These are phyloP conservation scores for Hypoxylon subgilvum DNA, from an alignment of 495 filamentous ascomycete species.

Conservation along the genomic window DNA sequence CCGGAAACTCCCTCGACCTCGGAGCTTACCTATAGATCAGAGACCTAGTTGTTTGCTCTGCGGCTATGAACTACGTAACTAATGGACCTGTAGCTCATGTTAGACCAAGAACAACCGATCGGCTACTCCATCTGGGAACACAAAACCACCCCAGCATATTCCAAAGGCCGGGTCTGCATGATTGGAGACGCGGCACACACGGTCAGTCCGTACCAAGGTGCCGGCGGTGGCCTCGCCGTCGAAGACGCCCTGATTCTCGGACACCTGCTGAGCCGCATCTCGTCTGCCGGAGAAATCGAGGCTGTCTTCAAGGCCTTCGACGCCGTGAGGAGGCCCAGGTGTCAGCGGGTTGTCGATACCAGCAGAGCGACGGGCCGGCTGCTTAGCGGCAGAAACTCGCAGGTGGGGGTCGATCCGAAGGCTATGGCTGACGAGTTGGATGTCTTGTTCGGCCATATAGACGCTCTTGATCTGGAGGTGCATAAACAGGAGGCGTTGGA, in stretches of 20 bases:
- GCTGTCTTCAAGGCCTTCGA: constrained; percentile 31
- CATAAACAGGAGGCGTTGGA: constrained; percentile 15
- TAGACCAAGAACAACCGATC: constrained; percentile 45
- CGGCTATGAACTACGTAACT: constrained; percentile 3
- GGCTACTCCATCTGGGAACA: constrained; percentile 69
- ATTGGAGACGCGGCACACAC: constrained; percentile 69
- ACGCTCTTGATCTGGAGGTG: constrained; percentile 12
- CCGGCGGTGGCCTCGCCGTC: constrained; percentile 66
- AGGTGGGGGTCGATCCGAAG: constrained; percentile 13
- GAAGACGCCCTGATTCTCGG: constrained; percentile 67
- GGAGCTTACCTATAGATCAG: too few species aligned
- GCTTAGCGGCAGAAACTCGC: constrained; percentile 5
- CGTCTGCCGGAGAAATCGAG: constrained; percentile 10
- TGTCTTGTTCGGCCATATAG: constrained; percentile 9
- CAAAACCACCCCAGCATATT: constrained; percentile 60
- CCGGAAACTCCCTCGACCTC: too few species aligned
- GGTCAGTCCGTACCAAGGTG: constrained; percentile 66
- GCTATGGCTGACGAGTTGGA: constrained; percentile 7
- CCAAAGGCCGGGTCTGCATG: constrained; percentile 56
- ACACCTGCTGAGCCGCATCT: constrained; percentile 32
- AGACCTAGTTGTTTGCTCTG: too few species aligned
- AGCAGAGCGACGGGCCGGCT: constrained; percentile 40
- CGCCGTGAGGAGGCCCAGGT: constrained; percentile 15
- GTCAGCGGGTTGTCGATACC: constrained; percentile 28
- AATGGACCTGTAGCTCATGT: constrained; percentile 10